Conservation (phyloP, 331 rosid species). For the Spiraea crenata region DNA sequence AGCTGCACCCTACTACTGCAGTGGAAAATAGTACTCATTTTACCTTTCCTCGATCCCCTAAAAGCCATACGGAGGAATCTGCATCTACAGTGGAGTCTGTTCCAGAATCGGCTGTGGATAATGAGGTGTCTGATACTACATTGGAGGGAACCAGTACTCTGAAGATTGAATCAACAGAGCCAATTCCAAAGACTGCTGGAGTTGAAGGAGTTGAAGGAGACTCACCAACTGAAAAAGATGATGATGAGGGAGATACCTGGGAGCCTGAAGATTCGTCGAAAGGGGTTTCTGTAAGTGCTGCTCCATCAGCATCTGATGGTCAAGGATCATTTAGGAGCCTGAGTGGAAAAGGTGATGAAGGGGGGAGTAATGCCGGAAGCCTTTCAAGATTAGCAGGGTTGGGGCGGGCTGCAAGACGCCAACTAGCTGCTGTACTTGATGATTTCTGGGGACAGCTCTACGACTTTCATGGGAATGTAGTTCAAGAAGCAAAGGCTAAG, state of each 20-base stretch:
- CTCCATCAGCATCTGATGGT: conserved; percentile 64
- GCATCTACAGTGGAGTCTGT: conserved; percentile 37
- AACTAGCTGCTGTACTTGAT: conserved; percentile 70
- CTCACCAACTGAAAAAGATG: conserved; percentile 58
- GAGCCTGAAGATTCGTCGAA: conserved; percentile 68
- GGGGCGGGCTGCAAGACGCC: conserved; percentile 94
- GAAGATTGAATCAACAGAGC: conserved; percentile 35
- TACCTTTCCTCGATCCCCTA: conserved; percentile 34
- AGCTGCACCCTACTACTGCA: conserved; percentile 30
- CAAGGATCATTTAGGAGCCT: conserved; percentile 84
- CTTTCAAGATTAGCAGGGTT: conserved; percentile 90
- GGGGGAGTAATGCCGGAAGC: conserved; percentile 84
- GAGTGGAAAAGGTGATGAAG: conserved; percentile 83
- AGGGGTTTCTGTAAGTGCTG: conserved; percentile 40
- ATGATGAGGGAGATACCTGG: conserved; percentile 73
- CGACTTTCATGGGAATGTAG: conserved; percentile 67
- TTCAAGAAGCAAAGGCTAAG: conserved; percentile 64
- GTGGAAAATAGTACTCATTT: conserved; percentile 41
- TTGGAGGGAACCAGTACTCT: conserved; percentile 26
- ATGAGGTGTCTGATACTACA: conserved; percentile 42
- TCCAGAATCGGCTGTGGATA: conserved; percentile 35
- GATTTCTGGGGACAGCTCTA: conserved; percentile 92
- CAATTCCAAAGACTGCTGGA: conserved; percentile 52
- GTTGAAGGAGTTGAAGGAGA: conserved; percentile 59
- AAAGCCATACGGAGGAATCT: conserved; percentile 34